A percentile compares a stretch with the other conserved stretches of the same genome.
phyloP scores from a whole-genome alignment of 139 green algal genomes.

The Raphidocelis subcapitata region DNA sequence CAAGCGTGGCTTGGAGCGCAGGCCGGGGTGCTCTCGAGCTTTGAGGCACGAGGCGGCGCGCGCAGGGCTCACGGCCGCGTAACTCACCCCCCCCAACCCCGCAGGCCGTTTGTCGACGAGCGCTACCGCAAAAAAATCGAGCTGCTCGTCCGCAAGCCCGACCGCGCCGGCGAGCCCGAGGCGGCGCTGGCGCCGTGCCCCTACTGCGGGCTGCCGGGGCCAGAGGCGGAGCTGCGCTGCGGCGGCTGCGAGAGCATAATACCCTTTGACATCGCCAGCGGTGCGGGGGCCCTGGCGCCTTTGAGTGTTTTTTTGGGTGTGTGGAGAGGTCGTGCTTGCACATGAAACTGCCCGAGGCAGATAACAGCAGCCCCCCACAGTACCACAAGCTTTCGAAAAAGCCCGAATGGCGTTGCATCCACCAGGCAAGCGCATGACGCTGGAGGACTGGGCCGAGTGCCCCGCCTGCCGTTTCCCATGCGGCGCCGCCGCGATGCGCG shows the following conservation, averaged over 20 bases:
- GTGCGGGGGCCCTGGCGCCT: background rate
- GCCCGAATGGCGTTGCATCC: background rate
- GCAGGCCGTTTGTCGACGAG: slow-evolving; percentile 55
- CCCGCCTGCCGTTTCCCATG: slow-evolving; percentile 64
- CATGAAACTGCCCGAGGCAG: background rate
- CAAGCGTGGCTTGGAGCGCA: no score
- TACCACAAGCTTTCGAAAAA: background rate
- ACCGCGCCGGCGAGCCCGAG: slow-evolving; percentile 61
- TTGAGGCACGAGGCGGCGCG: no score
- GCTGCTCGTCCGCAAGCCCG: slow-evolving; percentile 74
- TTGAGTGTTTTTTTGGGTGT: no score
- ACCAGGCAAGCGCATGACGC: slow-evolving; percentile 65
- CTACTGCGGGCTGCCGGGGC: slow-evolving; percentile 61
- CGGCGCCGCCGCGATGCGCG: slow-evolving; percentile 43
- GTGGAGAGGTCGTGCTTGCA: background rate
- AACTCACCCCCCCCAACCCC: background rate
- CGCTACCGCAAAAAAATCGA: slow-evolving; percentile 86
- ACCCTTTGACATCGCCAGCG: slow-evolving; percentile 68
- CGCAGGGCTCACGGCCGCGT: no score
- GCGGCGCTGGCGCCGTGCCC: slow-evolving; percentile 60
- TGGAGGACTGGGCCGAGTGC: slow-evolving; percentile 71
- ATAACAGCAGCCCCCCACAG: background rate
- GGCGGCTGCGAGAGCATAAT: slow-evolving; percentile 62
- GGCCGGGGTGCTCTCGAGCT: no score
- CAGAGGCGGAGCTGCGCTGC: slow-evolving; percentile 64